phyloP scores from a whole-genome alignment of 1,139 yeast species.

The Pichia sp. region DNA sequence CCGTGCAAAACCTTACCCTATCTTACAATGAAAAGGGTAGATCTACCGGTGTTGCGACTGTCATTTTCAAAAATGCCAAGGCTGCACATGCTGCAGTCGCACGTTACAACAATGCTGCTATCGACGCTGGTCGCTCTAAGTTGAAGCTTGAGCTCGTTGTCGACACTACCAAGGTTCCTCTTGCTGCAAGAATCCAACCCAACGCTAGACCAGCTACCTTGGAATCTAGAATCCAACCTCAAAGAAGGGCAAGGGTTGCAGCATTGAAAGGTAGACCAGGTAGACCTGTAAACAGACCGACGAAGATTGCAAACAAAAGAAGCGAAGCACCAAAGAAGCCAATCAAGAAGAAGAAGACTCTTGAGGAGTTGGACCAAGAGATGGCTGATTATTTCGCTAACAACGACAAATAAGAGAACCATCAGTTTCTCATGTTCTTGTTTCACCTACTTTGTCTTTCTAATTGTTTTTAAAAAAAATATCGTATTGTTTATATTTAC shows the following conservation, averaged over 20 bases:
- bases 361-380: slow-evolving; percentile 89
- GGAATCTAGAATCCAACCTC: not conserved
- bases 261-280: slow-evolving; percentile 17
- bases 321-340: slow-evolving; percentile 29
- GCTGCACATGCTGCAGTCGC: slow-evolving; percentile 75
- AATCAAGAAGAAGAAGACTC: slow-evolving; percentile 61
- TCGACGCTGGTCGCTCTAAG: slow-evolving; percentile 78
- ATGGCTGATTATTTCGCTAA: slow-evolving; percentile 59
- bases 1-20: slow-evolving; percentile 66
- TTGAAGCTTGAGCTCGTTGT: slow-evolving; percentile 81
- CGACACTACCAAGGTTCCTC: slow-evolving; percentile 79
- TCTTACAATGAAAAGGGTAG: slow-evolving; percentile 85
- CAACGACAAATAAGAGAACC: slow-evolving; percentile 22
- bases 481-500: not conserved
- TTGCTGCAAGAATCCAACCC: slow-evolving; percentile 66
- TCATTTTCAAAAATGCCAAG: slow-evolving; percentile 65
- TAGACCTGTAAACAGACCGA: slow-evolving; percentile 9
- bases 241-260: slow-evolving; percentile 2
- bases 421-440: not conserved
- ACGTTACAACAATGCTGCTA: slow-evolving; percentile 87
- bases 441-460: slow-evolving; percentile 3
- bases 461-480: not conserved
- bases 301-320: slow-evolving; percentile 5
- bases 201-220: slow-evolving; percentile 27
- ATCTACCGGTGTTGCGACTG: slow-evolving; percentile 88